Evolutionary conservation across 2,329 filamentous ascomycete species (phyloP).

Genomic region (Botryotinia calthae): DNA sequence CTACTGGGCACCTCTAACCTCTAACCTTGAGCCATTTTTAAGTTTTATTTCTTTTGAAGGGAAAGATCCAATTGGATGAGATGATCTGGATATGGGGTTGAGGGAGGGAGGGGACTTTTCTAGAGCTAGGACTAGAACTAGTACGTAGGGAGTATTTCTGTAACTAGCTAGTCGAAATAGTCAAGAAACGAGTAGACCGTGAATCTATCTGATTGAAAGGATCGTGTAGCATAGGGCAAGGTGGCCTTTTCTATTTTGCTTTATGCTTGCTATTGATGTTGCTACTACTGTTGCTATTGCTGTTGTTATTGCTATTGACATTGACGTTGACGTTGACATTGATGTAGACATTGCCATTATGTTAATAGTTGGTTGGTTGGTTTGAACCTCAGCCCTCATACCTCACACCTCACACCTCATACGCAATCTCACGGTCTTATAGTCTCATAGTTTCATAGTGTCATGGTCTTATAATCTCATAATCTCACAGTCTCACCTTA

Average conservation of each 20-base stretch:
- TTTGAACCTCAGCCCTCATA: neutral
- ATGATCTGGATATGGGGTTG: neutral
- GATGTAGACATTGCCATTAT: neutral
- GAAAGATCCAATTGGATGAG: neutral
- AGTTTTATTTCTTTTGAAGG: neutral
- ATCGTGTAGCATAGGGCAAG: neutral
- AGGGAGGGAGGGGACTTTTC: neutral
- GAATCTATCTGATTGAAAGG: slow-evolving; percentile 5
- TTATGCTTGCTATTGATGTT: neutral
- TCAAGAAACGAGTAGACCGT: neutral
- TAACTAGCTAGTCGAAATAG: neutral
- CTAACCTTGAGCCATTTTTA: neutral
- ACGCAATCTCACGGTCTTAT: neutral
- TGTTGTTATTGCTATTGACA: neutral
- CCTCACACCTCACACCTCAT: neutral
- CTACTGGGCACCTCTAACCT: neutral
- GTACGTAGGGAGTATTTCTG: neutral
- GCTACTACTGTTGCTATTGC: too few species aligned
- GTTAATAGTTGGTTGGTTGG: neutral
- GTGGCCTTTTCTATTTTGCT: slow-evolving; percentile 7
- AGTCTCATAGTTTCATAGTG: neutral
- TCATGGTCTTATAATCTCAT: neutral
- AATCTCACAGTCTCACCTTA: neutral
- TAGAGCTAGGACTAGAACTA: neutral
- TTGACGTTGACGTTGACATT: neutral